These are phyloP conservation scores for Ceratocystis eucalypticola DNA, from an alignment of 2,329 filamentous ascomycete species.

Conservation along the genomic window DNA sequence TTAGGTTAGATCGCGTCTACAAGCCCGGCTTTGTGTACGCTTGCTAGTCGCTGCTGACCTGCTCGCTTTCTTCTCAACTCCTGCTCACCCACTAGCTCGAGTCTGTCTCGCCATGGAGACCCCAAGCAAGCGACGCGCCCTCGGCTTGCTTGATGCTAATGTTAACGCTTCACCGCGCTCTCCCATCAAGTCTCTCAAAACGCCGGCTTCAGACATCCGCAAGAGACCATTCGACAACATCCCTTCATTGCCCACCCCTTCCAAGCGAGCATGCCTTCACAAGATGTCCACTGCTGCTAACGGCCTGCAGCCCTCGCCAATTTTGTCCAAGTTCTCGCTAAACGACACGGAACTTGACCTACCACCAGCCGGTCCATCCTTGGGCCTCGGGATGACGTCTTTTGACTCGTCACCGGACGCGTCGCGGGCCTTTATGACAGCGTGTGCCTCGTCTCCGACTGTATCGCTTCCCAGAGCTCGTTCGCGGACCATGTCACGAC, in stretches of 20 bases:
- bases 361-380: neutral
- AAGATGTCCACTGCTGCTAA: neutral
- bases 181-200: slow-evolving; percentile 16
- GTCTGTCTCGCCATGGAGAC: slow-evolving; percentile 14
- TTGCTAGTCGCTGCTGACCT: neutral
- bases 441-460: slow-evolving; percentile 14
- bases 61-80: neutral
- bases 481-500: slow-evolving; percentile 12
- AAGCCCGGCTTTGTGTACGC: too few species aligned
- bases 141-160: slow-evolving; percentile 19
- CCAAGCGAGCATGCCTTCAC: slow-evolving; percentile 4
- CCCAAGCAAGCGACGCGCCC: slow-evolving; percentile 20
- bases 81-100: neutral
- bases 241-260: slow-evolving; percentile 10
- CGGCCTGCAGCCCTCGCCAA: slow-evolving; percentile 13
- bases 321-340: slow-evolving; percentile 11
- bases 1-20: neutral
- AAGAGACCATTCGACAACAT: slow-evolving; percentile 12
- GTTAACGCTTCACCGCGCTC: slow-evolving; percentile 16
- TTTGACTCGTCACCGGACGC: slow-evolving; percentile 16
- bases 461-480: neutral
- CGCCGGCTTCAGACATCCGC: slow-evolving; percentile 7
- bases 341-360: neutral
- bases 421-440: slow-evolving; percentile 15
- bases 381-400: slow-evolving; percentile 8